phyloP scores from a whole-genome alignment of 495 filamentous ascomycete genomes.

The Tuber borchii region DNA sequence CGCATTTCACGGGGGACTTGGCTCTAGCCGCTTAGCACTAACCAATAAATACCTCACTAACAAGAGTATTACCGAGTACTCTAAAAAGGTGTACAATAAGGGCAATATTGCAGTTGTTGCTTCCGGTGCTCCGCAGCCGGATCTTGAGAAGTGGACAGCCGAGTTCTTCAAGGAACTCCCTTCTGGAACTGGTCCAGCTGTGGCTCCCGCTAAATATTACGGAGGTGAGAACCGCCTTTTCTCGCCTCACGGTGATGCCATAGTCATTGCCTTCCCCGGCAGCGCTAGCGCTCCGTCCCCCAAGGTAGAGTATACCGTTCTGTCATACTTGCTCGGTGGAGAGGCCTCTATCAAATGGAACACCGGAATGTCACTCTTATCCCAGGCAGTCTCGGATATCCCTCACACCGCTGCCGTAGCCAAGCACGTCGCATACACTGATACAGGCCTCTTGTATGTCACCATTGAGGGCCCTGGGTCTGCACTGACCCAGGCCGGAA shows the following conservation, averaged over 20 bases:
- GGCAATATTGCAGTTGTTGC: conserved; percentile 83
- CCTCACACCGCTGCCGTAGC: conserved; percentile 61
- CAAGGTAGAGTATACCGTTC: conserved; percentile 84
- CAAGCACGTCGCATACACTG: conserved; percentile 78
- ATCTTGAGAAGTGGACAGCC: conserved; percentile 82
- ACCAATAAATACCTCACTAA: conserved; percentile 69
- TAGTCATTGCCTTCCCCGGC: conserved; percentile 88
- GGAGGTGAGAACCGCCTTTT: conserved; percentile 90
- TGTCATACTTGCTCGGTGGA: conserved; percentile 84
- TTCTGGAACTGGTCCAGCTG: conserved; percentile 37
- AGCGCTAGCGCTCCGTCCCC: conserved; percentile 59
- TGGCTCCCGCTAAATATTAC: conserved; percentile 67
- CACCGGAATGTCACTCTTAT: conserved; percentile 80
- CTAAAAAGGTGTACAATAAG: conserved; percentile 72
- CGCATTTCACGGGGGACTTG: conserved; percentile 93
- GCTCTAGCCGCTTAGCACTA: conserved; percentile 63
- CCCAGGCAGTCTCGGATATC: conserved; percentile 62
- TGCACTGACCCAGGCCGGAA: conserved; percentile 53
- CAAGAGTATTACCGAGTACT: conserved; percentile 60
- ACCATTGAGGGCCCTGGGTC: conserved; percentile 67
- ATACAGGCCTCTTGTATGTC: conserved; percentile 82
- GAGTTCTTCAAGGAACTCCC: conserved; percentile 71
- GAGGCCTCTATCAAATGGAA: conserved; percentile 92
- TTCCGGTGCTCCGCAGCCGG: conserved; percentile 69
- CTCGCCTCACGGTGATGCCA: conserved; percentile 61